Percentiles rank a stretch among this genome's conserved stretches.
phyloP scores from a whole-genome alignment of 371 early-diverging fungal genomes.

The Saksenaea oblongispora region DNA sequence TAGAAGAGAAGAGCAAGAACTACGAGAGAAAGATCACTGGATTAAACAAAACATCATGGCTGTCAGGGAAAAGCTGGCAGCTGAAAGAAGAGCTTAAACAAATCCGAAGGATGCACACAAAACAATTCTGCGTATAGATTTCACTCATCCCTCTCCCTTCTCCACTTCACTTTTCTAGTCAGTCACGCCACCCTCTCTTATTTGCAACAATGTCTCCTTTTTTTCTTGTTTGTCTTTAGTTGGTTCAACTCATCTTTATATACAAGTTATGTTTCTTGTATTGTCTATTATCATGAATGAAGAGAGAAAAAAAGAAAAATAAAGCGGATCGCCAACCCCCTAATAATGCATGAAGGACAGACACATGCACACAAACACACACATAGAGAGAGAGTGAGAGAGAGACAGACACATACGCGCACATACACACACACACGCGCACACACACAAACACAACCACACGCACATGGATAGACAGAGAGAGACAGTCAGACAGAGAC shows the following conservation, averaged over 20 bases:
- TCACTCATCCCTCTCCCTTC: not conserved
- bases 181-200: not conserved
- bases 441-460: not conserved
- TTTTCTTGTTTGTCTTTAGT: not conserved
- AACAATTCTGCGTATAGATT: not conserved
- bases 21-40: slow-evolving; percentile 41
- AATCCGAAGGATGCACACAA: not conserved
- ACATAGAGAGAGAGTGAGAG: too few species aligned
- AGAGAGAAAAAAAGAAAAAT: not conserved
- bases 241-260: not conserved
- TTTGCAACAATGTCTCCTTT: not conserved
- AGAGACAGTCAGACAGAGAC: too few species aligned
- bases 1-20: slow-evolving; percentile 43
- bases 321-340: not conserved
- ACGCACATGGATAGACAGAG: too few species aligned
- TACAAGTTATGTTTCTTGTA: not conserved
- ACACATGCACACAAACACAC: not conserved
- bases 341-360: not conserved
- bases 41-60: slow-evolving; percentile 47
- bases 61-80: slow-evolving; percentile 42
- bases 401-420: too few species aligned
- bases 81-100: not conserved
- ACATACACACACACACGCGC: too few species aligned
- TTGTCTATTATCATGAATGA: not conserved
- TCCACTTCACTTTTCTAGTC: not conserved